Conservation (phyloP, 352 stramenopile species). For the Globisporangium spiculum region DNA sequence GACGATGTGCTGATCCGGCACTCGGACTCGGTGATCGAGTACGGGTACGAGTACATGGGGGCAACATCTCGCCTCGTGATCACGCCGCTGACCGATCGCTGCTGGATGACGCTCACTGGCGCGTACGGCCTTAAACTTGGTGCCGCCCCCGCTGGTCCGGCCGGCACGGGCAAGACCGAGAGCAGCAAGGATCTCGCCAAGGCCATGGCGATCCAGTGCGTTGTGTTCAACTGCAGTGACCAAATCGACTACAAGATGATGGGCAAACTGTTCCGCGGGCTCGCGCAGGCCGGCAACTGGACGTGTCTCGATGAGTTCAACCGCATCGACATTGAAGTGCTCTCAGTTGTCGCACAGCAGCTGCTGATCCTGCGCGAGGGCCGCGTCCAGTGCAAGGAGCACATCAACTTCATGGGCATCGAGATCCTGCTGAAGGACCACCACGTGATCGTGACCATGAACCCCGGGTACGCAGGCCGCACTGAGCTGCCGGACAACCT, state of each 20-base stretch:
- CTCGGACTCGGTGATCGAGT: slow-evolving; percentile 86
- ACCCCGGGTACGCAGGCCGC: slow-evolving; percentile 94
- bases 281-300: slow-evolving; percentile 90
- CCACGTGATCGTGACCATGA: slow-evolving; percentile 98
- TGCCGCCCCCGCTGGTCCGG: slow-evolving; percentile 89
- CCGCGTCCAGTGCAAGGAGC: slow-evolving; percentile 77
- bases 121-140: slow-evolving; percentile 93
- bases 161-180: slow-evolving; percentile 96
- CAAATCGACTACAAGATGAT: slow-evolving; percentile 97
- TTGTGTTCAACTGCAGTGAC: slow-evolving; percentile 97
- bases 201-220: slow-evolving; percentile 91
- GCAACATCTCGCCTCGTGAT: slow-evolving; percentile 86
- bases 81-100: slow-evolving; percentile 91
- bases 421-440: slow-evolving; percentile 95
- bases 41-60: slow-evolving; percentile 96
- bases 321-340: slow-evolving; percentile 92
- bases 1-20: slow-evolving; percentile 90
- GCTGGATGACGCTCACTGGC: slow-evolving; percentile 95
- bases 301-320: slow-evolving; percentile 94
- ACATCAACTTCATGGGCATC: slow-evolving; percentile 96
- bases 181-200: slow-evolving; percentile 95
- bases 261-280: slow-evolving; percentile 94
- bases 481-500: slow-evolving; percentile 97
- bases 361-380: slow-evolving; percentile 75
- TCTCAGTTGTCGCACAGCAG: slow-evolving; percentile 94